Base-by-base conservation (phyloP, 345 rosid species). In the Brassica rapa region DNA sequence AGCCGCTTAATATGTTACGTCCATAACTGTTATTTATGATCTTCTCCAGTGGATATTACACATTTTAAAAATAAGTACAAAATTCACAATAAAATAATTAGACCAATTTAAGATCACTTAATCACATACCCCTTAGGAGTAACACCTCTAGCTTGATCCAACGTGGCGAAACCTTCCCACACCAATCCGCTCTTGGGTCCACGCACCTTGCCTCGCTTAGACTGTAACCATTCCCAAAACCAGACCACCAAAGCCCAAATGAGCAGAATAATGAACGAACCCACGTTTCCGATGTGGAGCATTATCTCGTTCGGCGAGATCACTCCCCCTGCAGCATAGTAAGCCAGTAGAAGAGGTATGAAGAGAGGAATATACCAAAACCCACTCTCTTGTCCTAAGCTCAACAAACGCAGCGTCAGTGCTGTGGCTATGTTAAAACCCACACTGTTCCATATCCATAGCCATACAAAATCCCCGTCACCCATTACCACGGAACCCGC, bases 131-230 rank as follows among this genome's bases (percentile, higher is more conserved):
- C 7, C 6, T n/a, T 77, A 49, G 64, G 70, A 37, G 63, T 55
- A 62, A 30, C 3, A 62, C 80, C 74, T 15, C n/a, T 77, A 51
- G 75, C 80, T 51, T 62, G 66, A 53, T 77, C 65, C 30, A 70
- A 25, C 70, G 75, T 70, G 63, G 75, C 62, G 65, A 70, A 62
- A 70, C 75, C 80, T 77, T 77, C 75, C 74, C 80, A 76, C 37
- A 68, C 53, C 16, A 76, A 68, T 60, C 51, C 75, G 62, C 80
- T 77, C 70, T 70, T 77, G 15, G 62, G 70, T 62, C 70, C 70
- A 51, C 23, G 70, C 29, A 10, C 0, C 80, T 69, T 77, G 64
- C 30, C 37, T 49, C 70, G 49, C 71, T 51, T 77, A 70, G 32
- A 51, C 57, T 63, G 57, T 62, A 77, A 10, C 71, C 32, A 11